Conservation (phyloP, 306 rosid species). For the Abrus pulchellus region DNA sequence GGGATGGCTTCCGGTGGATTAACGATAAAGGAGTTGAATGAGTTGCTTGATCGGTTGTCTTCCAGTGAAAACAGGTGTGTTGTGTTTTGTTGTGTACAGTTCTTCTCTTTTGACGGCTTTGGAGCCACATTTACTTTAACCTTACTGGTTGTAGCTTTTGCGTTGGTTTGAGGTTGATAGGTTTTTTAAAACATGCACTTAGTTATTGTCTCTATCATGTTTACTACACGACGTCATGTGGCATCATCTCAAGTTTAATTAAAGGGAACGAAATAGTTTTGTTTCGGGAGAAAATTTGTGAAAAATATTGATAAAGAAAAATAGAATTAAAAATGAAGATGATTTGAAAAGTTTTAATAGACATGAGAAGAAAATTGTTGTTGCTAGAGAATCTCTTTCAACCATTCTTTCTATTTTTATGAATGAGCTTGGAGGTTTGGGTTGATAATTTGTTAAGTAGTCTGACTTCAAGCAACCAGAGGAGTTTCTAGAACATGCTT, state of each 20-base stretch:
- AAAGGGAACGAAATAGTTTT: not conserved
- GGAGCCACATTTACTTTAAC: too few species aligned
- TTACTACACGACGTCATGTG: not conserved
- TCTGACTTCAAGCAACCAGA: not conserved
- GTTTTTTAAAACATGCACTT: not conserved
- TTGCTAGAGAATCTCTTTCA: not conserved
- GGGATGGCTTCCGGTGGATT: constrained; percentile 82
- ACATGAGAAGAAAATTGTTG: not conserved
- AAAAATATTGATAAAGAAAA: not conserved
- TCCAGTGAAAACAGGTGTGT: constrained; percentile 75
- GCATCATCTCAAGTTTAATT: not conserved
- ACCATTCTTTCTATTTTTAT: not conserved
- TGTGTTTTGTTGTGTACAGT: constrained; percentile 10
- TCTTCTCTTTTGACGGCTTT: not conserved
- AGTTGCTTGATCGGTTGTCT: constrained; percentile 83
- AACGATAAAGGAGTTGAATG: constrained; percentile 80
- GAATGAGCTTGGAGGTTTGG: constrained; percentile 9
- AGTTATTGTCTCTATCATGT: not conserved
- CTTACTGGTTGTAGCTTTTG: too few species aligned
- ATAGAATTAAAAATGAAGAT: not conserved
- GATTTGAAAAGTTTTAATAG: not conserved
- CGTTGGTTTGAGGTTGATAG: too few species aligned
- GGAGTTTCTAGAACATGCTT: not conserved
- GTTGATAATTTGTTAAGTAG: not conserved
- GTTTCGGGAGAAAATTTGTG: not conserved